Percentiles rank a stretch among this genome's conserved stretches.
Conservation (phyloP, 2,329 filamentous ascomycete species). For the Oidium heveae region DNA sequence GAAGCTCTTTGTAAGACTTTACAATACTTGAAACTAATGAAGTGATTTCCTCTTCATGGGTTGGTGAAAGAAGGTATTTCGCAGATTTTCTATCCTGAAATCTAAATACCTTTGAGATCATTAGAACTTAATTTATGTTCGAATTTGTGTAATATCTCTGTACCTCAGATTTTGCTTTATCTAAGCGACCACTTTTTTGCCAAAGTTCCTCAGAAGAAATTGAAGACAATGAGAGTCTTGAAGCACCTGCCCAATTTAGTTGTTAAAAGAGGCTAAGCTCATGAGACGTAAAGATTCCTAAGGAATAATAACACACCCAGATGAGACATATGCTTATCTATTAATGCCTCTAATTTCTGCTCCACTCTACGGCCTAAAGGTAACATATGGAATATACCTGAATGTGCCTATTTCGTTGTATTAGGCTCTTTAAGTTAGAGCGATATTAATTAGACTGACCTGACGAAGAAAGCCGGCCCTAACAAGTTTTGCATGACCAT, state of each 20-base stretch:
- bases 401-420: slow-evolving; percentile 33
- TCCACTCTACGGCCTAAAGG: slow-evolving; percentile 72
- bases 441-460: slow-evolving; percentile 18
- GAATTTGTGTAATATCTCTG: background rate
- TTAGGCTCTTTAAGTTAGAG: background rate
- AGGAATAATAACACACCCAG: slow-evolving; percentile 26
- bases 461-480: slow-evolving; percentile 51
- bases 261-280: too few relatives aligned
- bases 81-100: slow-evolving; percentile 55
- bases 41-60: slow-evolving; percentile 94
- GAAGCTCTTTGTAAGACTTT: slow-evolving; percentile 66
- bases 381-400: slow-evolving; percentile 78
- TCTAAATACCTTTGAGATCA: slow-evolving; percentile 38
- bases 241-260: slow-evolving; percentile 30
- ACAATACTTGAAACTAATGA: slow-evolving; percentile 45
- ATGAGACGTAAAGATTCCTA: too few relatives aligned
- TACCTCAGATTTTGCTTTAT: slow-evolving; percentile 48
- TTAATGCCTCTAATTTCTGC: slow-evolving; percentile 59
- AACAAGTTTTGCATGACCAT: slow-evolving; percentile 40
- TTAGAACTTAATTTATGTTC: background rate
- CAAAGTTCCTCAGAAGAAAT: slow-evolving; percentile 70
- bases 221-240: slow-evolving; percentile 58
- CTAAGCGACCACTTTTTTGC: slow-evolving; percentile 60
- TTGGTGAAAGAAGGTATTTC: slow-evolving; percentile 60
- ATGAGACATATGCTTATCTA: slow-evolving; percentile 70